Base-by-base conservation (phyloP, 2,329 filamentous ascomycete genomes). In the Geosmithia flava region DNA sequence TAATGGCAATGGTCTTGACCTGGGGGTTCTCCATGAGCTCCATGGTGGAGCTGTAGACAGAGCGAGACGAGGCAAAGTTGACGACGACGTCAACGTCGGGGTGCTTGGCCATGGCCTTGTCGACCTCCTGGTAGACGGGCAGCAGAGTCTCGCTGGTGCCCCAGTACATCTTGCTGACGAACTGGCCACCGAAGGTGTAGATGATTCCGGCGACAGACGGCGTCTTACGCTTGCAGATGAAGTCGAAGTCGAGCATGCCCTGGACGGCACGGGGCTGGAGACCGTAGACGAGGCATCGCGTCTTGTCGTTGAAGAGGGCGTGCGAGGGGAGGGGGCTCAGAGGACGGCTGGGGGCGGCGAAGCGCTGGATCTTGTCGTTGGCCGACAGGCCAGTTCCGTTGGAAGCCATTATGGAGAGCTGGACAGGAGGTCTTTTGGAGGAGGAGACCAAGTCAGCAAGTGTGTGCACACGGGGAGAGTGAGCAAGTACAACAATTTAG, bases 101-200 rank as follows among this genome's bases (percentile, higher is more conserved):
- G 80, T 98, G 93, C 83, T 98, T 98, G 69, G 81, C 80, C 65
- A 96, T 83, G 59, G 93, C 93, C 78, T 96, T 95, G 59, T 81
- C 75, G 46, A 90, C 85, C 63, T 87, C 80, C 75, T 98, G 91
- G 81, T 98, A 98, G 67, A 98, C 93, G 54, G 93, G 93, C 59
- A 98, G 81, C 56, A 98, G 83, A 54, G 93, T 98, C 79, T 98
- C 93, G 75, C 89, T 96, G 65, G 93, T 98, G 64, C 93, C 93
- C 93, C 93, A 98, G 86, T 98, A 98, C 93, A 98, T 97, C 84
- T 98, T 98, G 83, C 89, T 96, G 67, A 98, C 93, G 82, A 98
- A 98, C 74, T 98, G 93, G 58, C 93, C 93, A 68, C 93, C 93
- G 65, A 98, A 98, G 60, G 93, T 96, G 79, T 98, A 98, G 79